These are phyloP conservation scores for Nematodospora anomalae DNA, from an alignment of 1,139 yeast genomes.

Conservation along the genomic window DNA sequence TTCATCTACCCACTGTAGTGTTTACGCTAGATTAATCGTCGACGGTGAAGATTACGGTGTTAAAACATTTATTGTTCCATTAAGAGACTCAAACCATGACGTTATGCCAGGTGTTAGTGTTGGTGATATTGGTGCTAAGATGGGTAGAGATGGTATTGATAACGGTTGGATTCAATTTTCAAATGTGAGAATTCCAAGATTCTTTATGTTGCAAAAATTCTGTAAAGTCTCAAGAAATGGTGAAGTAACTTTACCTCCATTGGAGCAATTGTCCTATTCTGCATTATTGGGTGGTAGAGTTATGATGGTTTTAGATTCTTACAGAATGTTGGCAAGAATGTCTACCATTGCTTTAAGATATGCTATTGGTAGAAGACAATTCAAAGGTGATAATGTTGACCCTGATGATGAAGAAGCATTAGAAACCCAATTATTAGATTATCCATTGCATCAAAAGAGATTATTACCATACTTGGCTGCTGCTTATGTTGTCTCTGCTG, in stretches of 20 bases:
- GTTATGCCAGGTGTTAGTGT: constrained; percentile 44
- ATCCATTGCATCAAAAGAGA: constrained; percentile 50
- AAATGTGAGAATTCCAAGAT: constrained; percentile 45
- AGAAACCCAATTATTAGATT: constrained; percentile 45
- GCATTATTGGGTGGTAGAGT: constrained; percentile 50
- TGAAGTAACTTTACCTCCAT: constrained; percentile 43
- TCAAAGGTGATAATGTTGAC: constrained; percentile 31
- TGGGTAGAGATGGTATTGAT: constrained; percentile 53
- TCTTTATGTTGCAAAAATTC: constrained; percentile 50
- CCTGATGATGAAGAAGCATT: constrained; percentile 23
- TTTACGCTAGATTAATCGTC: constrained; percentile 45
- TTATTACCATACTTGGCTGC: constrained; percentile 47
- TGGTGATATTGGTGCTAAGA: constrained; percentile 51
- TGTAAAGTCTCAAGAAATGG: constrained; percentile 44
- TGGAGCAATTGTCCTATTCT: constrained; percentile 49
- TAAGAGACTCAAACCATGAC: constrained; percentile 46
- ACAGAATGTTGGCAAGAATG: constrained; percentile 43
- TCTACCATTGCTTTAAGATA: constrained; percentile 46
- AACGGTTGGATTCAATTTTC: constrained; percentile 54
- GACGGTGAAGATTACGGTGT: constrained; percentile 49
- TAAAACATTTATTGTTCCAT: constrained; percentile 50
- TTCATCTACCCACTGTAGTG: constrained; percentile 46
- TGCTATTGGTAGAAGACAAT: constrained; percentile 48
- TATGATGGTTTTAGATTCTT: constrained; percentile 45
- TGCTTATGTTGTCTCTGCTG: constrained; percentile 42